Conservation (phyloP, 306 rosid genomes). For the Prunus armeniaca region DNA sequence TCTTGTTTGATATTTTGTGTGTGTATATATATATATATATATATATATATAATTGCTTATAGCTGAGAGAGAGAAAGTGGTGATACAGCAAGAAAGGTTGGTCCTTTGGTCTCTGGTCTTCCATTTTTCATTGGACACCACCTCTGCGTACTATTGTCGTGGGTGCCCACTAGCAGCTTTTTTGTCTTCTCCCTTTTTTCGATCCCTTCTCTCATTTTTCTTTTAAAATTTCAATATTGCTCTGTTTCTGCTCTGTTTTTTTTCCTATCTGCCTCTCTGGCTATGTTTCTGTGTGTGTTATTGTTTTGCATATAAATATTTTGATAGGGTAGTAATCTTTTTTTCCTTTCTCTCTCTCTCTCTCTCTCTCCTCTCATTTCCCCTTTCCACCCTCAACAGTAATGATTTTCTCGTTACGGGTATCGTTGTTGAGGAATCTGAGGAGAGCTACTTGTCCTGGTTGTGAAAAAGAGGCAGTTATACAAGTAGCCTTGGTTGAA, state of each 20-base stretch:
- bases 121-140: slow-evolving; percentile 33
- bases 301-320: slow-evolving; percentile 15
- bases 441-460: slow-evolving; percentile 21
- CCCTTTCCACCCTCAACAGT: slow-evolving; percentile 38
- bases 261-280: not conserved
- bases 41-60: not conserved
- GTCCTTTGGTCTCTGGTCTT: slow-evolving; percentile 25
- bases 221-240: not conserved
- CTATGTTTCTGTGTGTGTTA: not conserved
- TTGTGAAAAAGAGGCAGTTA: slow-evolving; percentile 41
- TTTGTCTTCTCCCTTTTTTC: slow-evolving; percentile 33
- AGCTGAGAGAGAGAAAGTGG: slow-evolving; percentile 27
- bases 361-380: not conserved
- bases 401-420: slow-evolving; percentile 64
- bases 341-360: not conserved
- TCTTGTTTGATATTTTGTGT: not conserved
- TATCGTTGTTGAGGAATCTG: slow-evolving; percentile 60
- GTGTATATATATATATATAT: not conserved
- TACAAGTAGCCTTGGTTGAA: not conserved
- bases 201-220: not conserved
- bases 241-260: slow-evolving; percentile 2
- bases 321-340: slow-evolving; percentile 9
- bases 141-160: slow-evolving; percentile 33
- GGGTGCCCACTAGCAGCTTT: slow-evolving; percentile 65
- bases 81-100: slow-evolving; percentile 36